Conservation (phyloP, 495 filamentous ascomycete genomes). For the Penicillium desertorum region DNA sequence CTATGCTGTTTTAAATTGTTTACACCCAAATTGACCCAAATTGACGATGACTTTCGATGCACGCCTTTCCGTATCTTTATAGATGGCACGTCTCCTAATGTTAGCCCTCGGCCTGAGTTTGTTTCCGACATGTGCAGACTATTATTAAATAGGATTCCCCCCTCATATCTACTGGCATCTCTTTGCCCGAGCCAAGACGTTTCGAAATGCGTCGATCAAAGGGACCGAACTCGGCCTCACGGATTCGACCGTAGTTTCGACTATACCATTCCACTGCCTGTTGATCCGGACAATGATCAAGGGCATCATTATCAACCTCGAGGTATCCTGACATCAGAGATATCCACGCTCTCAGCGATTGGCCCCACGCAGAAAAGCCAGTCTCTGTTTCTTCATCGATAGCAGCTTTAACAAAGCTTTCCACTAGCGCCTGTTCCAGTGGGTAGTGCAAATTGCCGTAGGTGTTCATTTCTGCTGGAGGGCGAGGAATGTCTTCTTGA, state of each 20-base stretch:
- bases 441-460: not conserved
- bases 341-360: not conserved
- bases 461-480: not conserved
- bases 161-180: constrained; percentile 25
- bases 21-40: not conserved
- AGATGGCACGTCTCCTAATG: too few relatives aligned
- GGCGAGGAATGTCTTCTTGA: not conserved
- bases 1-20: not conserved
- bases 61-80: too few relatives aligned
- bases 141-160: constrained; percentile 21
- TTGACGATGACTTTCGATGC: too few relatives aligned
- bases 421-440: not conserved
- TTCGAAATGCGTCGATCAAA: constrained; percentile 22
- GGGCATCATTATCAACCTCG: constrained; percentile 8
- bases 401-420: constrained; percentile 1
- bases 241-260: constrained; percentile 9
- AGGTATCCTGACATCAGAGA: constrained; percentile 1
- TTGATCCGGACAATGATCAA: constrained; percentile 24
- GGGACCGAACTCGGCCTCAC: constrained; percentile 15
- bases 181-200: constrained; percentile 25
- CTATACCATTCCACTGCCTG: constrained; percentile 23
- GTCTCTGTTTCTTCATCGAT: constrained; percentile 1
- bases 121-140: not conserved
- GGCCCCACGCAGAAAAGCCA: not conserved
- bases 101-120: too few relatives aligned